Evolutionary conservation across 2,329 filamentous ascomycete species (phyloP).

Genomic region (Aspergillus novoparasiticus): DNA sequence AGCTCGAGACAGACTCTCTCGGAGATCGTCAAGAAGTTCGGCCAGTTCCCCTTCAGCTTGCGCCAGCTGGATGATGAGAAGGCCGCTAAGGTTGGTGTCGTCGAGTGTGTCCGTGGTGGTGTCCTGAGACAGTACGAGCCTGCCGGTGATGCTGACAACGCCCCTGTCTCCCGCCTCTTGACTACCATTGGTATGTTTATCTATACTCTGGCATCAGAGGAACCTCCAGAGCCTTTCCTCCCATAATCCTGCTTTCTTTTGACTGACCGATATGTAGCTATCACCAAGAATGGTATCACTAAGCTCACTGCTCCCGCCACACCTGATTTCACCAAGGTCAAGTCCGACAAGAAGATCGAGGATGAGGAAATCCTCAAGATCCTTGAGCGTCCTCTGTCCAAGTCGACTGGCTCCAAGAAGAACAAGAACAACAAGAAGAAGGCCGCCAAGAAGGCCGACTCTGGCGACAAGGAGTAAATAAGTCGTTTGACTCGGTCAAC

Average conservation of each 20-base stretch:
- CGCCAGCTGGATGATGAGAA: conserved; percentile 96
- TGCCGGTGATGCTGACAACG: conserved; percentile 86
- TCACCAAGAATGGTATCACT: conserved; percentile 96
- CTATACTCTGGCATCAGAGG: background rate
- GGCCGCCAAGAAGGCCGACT: conserved; percentile 49
- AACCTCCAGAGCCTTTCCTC: background rate
- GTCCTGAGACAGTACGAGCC: conserved; percentile 96
- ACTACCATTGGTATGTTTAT: conserved; percentile 82
- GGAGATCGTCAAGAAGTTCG: conserved; percentile 96
- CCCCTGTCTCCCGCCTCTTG: conserved; percentile 81
- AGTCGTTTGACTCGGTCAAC: conserved; percentile 16
- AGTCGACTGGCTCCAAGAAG: conserved; percentile 68
- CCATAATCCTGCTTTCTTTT: background rate
- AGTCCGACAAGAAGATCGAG: conserved; percentile 96
- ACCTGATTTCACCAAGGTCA: conserved; percentile 77
- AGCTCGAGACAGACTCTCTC: conserved; percentile 90
- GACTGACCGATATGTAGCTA: conserved; percentile 58
- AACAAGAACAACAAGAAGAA: conserved; percentile 93
- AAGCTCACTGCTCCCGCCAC: conserved; percentile 77
- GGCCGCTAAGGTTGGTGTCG: conserved; percentile 90
- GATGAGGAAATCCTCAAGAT: conserved; percentile 96
- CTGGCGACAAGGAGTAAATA: conserved; percentile 47
- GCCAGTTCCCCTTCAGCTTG: conserved; percentile 95
- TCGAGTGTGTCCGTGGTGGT: conserved; percentile 91
- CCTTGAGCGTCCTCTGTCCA: conserved; percentile 78